Conservation (phyloP, 2,329 filamentous ascomycete species). For the Pestalotiopsis sp. region DNA sequence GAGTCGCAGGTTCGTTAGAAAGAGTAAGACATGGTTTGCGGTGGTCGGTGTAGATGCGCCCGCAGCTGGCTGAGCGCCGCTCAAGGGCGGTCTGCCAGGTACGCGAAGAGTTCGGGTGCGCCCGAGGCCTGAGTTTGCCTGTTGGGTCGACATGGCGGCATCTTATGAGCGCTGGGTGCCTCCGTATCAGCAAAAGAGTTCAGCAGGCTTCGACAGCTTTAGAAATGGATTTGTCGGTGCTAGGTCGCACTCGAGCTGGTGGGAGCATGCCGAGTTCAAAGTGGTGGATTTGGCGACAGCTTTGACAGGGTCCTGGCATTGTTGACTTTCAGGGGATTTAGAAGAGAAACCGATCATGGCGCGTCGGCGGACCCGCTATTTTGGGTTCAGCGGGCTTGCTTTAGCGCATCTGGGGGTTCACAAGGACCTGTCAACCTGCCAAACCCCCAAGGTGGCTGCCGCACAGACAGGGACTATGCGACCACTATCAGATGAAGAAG, state of each 20-base stretch:
- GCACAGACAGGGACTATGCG: too few relatives aligned
- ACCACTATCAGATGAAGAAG: too few relatives aligned
- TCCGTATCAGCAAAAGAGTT: neutral
- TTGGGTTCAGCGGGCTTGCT: too few relatives aligned
- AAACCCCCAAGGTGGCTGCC: too few relatives aligned
- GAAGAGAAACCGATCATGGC: neutral
- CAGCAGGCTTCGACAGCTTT: neutral
- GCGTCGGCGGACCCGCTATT: neutral
- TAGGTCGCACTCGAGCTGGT: neutral
- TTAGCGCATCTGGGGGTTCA: too few relatives aligned
- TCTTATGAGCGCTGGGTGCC: slow-evolving; percentile 15
- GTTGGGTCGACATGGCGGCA: slow-evolving; percentile 34
- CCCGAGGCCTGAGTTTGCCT: slow-evolving; percentile 31
- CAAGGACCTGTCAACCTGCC: too few relatives aligned
- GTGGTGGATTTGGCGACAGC: neutral
- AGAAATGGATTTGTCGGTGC: neutral
- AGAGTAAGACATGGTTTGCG: slow-evolving; percentile 62
- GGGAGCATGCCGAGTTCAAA: neutral
- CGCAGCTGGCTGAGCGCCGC: slow-evolving; percentile 25
- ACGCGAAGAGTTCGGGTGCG: slow-evolving; percentile 32
- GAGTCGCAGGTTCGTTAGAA: slow-evolving; percentile 82
- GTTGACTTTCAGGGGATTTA: neutral
- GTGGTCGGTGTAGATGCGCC: slow-evolving; percentile 26
- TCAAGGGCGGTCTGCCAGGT: slow-evolving; percentile 29
- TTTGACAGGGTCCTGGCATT: neutral